A percentile compares a stretch with the other conserved stretches of the same genome.
Evolutionary conservation across 2,329 filamentous ascomycete species (phyloP).

Genomic region (Fusarium graminum): DNA sequence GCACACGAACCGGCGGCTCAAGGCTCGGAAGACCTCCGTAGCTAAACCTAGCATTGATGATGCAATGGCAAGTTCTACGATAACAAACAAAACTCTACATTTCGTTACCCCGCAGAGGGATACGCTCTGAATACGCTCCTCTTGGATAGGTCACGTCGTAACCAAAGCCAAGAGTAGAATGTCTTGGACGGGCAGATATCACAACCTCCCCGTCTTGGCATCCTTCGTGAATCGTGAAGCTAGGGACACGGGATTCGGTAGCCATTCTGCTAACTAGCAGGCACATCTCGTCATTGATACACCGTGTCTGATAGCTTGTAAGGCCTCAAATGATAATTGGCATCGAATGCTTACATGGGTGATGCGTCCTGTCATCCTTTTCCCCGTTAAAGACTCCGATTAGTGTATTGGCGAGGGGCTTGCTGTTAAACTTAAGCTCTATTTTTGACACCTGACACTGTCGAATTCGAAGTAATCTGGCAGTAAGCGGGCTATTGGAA

Average conservation of each 20-base stretch:
- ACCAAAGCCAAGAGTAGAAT: slow-evolving; percentile 13
- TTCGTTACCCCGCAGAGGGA: slow-evolving; percentile 15
- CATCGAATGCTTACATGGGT: slow-evolving; percentile 10
- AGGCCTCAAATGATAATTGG: slow-evolving; percentile 14
- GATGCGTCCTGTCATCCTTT: slow-evolving; percentile 8
- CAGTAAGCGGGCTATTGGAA: background rate
- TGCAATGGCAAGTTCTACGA: slow-evolving; percentile 7
- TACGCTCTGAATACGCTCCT: slow-evolving; percentile 14
- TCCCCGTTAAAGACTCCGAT: slow-evolving; percentile 8
- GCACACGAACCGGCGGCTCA: slow-evolving; percentile 15
- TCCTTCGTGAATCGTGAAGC: slow-evolving; percentile 34
- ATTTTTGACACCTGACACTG: background rate
- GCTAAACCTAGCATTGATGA: slow-evolving; percentile 20
- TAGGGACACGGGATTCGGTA: slow-evolving; percentile 4
- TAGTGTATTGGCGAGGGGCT: slow-evolving; percentile 13
- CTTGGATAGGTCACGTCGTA: slow-evolving; percentile 12
- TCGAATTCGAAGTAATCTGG: too few relatives aligned
- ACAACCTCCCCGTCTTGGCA: slow-evolving; percentile 23
- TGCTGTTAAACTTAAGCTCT: background rate
- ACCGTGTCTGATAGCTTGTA: too few relatives aligned
- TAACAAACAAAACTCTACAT: slow-evolving; percentile 5
- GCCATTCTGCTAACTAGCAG: background rate
- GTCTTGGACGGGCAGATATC: slow-evolving; percentile 5
- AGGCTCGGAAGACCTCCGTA: slow-evolving; percentile 40
- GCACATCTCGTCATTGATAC: background rate